Base-by-base conservation (phyloP, 495 filamentous ascomycete genomes). In the Clohesyomyces aquaticus region DNA sequence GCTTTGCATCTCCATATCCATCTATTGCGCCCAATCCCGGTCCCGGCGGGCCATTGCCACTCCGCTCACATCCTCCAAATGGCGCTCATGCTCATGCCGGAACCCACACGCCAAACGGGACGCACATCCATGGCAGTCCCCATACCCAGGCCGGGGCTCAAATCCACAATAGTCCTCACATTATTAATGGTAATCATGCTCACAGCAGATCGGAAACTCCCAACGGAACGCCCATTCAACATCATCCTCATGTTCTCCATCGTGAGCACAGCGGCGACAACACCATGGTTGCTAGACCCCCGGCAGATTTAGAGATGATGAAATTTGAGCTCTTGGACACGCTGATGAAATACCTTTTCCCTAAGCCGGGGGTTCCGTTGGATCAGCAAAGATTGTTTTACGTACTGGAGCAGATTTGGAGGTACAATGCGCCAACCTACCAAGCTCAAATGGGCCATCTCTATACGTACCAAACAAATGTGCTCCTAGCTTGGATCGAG, bases 401-500 rank as follows among this genome's bases (percentile, higher is more conserved):
- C 8, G 55, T 49, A 2, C 35, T 66, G 11, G 63, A 66, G 25
- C 27, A 25, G 12, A 1, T 66, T 10, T 66, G 63, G 63, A 26
- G 8, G n/a, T 8, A 28, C 14, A 61, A 43, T 27, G 41, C 18
- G 2, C 29, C 43, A 6, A 14, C 18, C 1, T 66, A 49, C 26
- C 56, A 28, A 3, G 26, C 35, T 9, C 49, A 51, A n/a, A 32
- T 57, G 18, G 41, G 51, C 12, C 22, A 29, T 4, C 25, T 55
- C 9, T 61, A 27, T 46, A 56, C 60, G 26, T 4, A 41, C 19
- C 56, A 61, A 8, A 23, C n/a, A 10, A 41, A 51, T 1, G 51
- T 66, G 2, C 51, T 66, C 14, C 16, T 32, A 19, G 42, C 63
- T 0, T 66, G 63, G 63, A 61, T 66, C 25, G 46, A 49, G 23